A percentile compares a stretch with the other conserved stretches of the same genome.
phyloP scores from a whole-genome alignment of 2,329 filamentous ascomycete species.

The Cercospora brassicicola region DNA sequence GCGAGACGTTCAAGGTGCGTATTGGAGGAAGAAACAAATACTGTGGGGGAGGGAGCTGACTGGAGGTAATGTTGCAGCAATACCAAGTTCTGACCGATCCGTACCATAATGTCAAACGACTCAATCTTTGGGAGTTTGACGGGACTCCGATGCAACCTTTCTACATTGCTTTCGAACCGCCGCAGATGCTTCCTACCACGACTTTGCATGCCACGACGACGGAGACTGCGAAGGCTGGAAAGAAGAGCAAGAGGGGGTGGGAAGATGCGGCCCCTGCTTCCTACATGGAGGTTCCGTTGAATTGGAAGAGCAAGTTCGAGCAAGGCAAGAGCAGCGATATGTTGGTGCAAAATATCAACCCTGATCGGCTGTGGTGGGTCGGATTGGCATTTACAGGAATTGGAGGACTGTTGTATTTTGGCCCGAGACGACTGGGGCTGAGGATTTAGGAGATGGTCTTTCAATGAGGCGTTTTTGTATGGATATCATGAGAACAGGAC shows the following conservation, averaged over 20 bases:
- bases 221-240: slow-evolving; percentile 36
- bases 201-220: slow-evolving; percentile 60
- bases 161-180: slow-evolving; percentile 63
- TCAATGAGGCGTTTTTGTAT: not conserved
- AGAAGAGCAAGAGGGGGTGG: slow-evolving; percentile 29
- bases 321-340: slow-evolving; percentile 28
- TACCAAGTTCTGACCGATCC: slow-evolving; percentile 55
- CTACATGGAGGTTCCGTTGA: slow-evolving; percentile 39
- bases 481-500: not conserved
- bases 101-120: slow-evolving; percentile 62
- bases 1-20: slow-evolving; percentile 61
- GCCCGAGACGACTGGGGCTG: slow-evolving; percentile 40
- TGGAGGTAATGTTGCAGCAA: slow-evolving; percentile 33
- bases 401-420: slow-evolving; percentile 51
- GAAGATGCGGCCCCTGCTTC: slow-evolving; percentile 16
- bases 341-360: slow-evolving; percentile 42
- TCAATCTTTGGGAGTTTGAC: slow-evolving; percentile 65
- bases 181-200: slow-evolving; percentile 68
- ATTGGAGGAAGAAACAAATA: not conserved
- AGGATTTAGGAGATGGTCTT: slow-evolving; percentile 17
- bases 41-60: not conserved
- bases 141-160: slow-evolving; percentile 66
- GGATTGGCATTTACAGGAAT: slow-evolving; percentile 51
- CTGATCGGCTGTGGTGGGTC: slow-evolving; percentile 54
- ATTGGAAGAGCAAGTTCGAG: slow-evolving; percentile 31